Percentiles rank a stretch among this genome's conserved stretches.
These are phyloP conservation scores for Mycena vitilis DNA, from an alignment of 768 basidiomycete genomes.

Conservation along the genomic window DNA sequence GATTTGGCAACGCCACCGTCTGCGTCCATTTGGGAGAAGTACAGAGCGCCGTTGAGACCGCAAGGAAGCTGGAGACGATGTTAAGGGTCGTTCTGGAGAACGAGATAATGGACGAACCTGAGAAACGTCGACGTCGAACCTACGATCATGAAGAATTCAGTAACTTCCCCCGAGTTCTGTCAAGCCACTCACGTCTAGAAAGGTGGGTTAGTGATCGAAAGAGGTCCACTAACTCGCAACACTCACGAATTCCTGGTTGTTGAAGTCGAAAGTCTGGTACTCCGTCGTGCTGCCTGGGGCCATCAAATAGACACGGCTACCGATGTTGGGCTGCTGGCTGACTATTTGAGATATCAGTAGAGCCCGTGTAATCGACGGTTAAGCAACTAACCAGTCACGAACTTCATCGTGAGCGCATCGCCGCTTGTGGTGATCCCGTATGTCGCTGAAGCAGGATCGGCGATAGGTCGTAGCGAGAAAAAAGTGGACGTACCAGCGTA, in stretches of 20 bases:
- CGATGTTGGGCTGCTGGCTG: slow-evolving; percentile 42
- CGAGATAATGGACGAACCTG: slow-evolving; percentile 36
- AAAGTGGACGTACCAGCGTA: slow-evolving; percentile 41
- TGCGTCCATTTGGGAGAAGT: slow-evolving; percentile 70
- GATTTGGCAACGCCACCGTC: slow-evolving; percentile 63
- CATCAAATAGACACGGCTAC: slow-evolving; percentile 61
- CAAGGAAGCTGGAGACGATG: slow-evolving; percentile 52
- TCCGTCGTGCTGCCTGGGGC: slow-evolving; percentile 51
- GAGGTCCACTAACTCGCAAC: slow-evolving; percentile 23
- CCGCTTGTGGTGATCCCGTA: slow-evolving; percentile 64
- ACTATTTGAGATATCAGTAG: slow-evolving; percentile 1
- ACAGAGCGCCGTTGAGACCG: slow-evolving; percentile 71
- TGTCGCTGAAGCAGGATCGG: slow-evolving; percentile 43
- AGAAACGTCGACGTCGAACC: slow-evolving; percentile 70
- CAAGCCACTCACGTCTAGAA: background rate
- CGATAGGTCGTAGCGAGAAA: background rate
- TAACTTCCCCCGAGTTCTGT: background rate
- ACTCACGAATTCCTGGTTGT: slow-evolving; percentile 62
- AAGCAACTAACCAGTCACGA: slow-evolving; percentile 47
- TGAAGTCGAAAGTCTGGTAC: slow-evolving; percentile 63
- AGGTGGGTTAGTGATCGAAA: slow-evolving; percentile 38
- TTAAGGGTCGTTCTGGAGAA: background rate
- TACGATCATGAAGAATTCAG: slow-evolving; percentile 22
- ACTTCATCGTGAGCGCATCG: slow-evolving; percentile 57
- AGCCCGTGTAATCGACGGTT: background rate